Base-by-base conservation (phyloP, 352 stramenopile species). In the Pythium monospermum region DNA sequence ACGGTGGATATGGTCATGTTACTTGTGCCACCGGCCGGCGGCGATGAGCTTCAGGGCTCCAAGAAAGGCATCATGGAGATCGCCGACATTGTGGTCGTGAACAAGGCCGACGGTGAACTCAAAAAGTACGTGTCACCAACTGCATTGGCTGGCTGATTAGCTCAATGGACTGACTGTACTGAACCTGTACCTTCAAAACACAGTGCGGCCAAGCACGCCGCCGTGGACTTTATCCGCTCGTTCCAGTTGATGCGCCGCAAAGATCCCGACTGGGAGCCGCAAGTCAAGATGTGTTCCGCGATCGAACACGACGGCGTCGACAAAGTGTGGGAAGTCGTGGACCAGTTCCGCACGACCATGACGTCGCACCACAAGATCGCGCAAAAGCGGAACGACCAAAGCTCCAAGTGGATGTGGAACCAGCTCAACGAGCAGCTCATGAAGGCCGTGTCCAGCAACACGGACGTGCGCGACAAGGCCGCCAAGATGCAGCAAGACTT, bases 41-140 rank as follows among this genome's bases (percentile, higher is more conserved):
- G 96, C 13, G 96, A 99, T 67, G 94, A 97, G 53, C 69, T 98
- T 25, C 96, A 99, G 68, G 96, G 92, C 15, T 89, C 89, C n/a
- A 99, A 99, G 73, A 99, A 99, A 53, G 96, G 96, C 13, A 99
- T 99, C 68, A 96, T 99, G 53, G 96, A 99, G 71, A 91, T 98
- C 36, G 95, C 95, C 7, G 95, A 99, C 61, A 78, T 99, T 19
- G 69, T 99, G 22, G 87, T 98, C 10, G 93, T 99, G 15, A 99
- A 98, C 68, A 99, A 99, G 67, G 91, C 95, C 3, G 96, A 99
- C 72, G 96, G 96, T 36, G 76, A 86, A 8, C 63, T 95, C 26
- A 69, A 71, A 52, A 73, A 35, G 72, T 85, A 37, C 31, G 60
- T 56, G 8, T 6, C 1, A 18, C n/a, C n/a, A n/a, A n/a, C n/a